phyloP scores from a whole-genome alignment of 2,329 filamentous ascomycete species.

The Penicillium palitans region DNA sequence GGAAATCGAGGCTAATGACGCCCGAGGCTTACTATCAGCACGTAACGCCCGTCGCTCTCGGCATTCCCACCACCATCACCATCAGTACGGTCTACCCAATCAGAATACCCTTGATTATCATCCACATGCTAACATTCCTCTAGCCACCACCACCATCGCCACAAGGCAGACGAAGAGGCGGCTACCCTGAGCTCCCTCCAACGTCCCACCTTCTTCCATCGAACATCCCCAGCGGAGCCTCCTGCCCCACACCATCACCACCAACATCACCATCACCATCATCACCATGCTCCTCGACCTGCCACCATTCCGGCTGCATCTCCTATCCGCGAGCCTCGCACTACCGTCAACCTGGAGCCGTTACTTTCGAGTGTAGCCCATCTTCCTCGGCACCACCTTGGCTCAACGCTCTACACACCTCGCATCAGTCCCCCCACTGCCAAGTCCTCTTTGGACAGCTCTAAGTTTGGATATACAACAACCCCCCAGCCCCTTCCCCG shows the following conservation, averaged over 20 bases:
- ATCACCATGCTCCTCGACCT: slow-evolving; percentile 33
- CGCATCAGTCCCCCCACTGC: slow-evolving; percentile 55
- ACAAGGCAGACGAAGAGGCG: slow-evolving; percentile 53
- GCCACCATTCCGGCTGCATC: slow-evolving; percentile 26
- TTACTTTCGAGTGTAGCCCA: slow-evolving; percentile 71
- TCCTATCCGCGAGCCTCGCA: slow-evolving; percentile 60
- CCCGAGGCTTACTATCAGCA: slow-evolving; percentile 58
- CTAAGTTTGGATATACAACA: slow-evolving; percentile 59
- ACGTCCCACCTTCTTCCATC: slow-evolving; percentile 32
- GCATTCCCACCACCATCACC: slow-evolving; percentile 59
- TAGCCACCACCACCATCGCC: slow-evolving; percentile 56
- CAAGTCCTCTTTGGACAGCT: slow-evolving; percentile 45
- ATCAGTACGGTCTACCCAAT: slow-evolving; percentile 49
- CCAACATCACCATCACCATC: slow-evolving; percentile 50
- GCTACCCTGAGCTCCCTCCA: slow-evolving; percentile 24
- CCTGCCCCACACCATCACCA: slow-evolving; percentile 42
- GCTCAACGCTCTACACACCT: slow-evolving; percentile 78
- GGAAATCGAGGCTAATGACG: slow-evolving; percentile 66
- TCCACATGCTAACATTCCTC: slow-evolving; percentile 19
- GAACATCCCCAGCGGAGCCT: slow-evolving; percentile 31
- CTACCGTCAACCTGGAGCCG: slow-evolving; percentile 66
- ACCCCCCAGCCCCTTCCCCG: slow-evolving; percentile 72
- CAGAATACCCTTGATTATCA: background rate
- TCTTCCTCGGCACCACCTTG: slow-evolving; percentile 75
- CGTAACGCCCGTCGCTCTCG: slow-evolving; percentile 66